Evolutionary conservation across 2,329 filamentous ascomycete species (phyloP).

Genomic region (Fusarium oligoseptatum): DNA sequence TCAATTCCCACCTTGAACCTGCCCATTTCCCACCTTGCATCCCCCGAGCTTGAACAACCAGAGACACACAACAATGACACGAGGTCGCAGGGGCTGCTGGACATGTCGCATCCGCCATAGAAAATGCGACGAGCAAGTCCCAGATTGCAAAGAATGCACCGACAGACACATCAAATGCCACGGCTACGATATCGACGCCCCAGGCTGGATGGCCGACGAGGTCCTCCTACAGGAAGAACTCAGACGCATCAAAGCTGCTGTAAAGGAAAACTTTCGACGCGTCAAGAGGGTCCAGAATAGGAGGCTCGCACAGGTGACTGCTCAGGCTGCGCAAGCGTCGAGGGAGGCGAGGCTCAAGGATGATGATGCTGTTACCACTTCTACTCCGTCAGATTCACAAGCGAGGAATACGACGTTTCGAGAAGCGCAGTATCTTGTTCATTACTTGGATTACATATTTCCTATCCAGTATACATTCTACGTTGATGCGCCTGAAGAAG

Average conservation of each 20-base stretch:
- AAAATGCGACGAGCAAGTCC: constrained; percentile 46
- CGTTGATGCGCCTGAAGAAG: constrained; percentile 40
- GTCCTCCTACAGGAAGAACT: constrained; percentile 47
- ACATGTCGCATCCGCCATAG: constrained; percentile 48
- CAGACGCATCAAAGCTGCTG: constrained; percentile 38
- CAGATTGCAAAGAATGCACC: constrained; percentile 43
- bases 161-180: constrained; percentile 41
- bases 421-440: constrained; percentile 46
- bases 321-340: background rate
- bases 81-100: constrained; percentile 46
- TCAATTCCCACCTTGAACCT: background rate
- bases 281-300: constrained; percentile 26
- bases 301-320: background rate
- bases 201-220: constrained; percentile 51
- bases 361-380: background rate
- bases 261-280: constrained; percentile 43
- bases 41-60: background rate
- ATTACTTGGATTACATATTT: constrained; percentile 49
- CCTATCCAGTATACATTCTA: constrained; percentile 46
- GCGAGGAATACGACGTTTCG: constrained; percentile 28
- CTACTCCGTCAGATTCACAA: background rate
- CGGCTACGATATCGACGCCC: constrained; percentile 49
- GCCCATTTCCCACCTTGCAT: background rate
- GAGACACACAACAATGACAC: background rate
- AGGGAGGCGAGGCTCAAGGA: background rate